phyloP scores from a whole-genome alignment of 2,329 filamentous ascomycete species.

The Pyricularia pennisetigena region DNA sequence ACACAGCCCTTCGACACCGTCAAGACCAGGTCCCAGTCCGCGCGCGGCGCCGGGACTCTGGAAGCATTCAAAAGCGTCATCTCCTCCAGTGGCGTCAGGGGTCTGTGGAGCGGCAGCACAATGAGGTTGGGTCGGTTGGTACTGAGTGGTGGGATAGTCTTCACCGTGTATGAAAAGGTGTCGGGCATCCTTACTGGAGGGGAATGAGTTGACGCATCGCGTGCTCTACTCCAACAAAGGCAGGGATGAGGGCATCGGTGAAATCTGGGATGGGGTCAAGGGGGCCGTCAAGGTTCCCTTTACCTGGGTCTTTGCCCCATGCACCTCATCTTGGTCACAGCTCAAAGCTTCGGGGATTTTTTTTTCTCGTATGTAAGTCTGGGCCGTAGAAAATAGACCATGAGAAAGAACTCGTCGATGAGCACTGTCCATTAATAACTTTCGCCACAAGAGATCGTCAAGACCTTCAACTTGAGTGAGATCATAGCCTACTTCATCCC shows the following conservation, averaged over 20 bases:
- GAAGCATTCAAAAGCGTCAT: slow-evolving; percentile 47
- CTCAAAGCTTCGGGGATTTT: slow-evolving; percentile 1
- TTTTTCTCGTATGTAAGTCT: background rate
- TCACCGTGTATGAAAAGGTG: slow-evolving; percentile 51
- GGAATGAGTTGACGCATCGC: background rate
- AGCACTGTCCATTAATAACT: background rate
- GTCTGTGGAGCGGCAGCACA: slow-evolving; percentile 58
- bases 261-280: slow-evolving; percentile 1
- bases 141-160: slow-evolving; percentile 57
- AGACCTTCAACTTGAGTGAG: slow-evolving; percentile 1
- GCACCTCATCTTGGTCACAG: background rate
- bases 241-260: slow-evolving; percentile 1
- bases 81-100: slow-evolving; percentile 45
- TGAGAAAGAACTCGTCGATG: no score
- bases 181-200: background rate
- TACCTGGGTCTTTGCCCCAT: slow-evolving; percentile 1
- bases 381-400: background rate
- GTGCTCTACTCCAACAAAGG: slow-evolving; percentile 1
- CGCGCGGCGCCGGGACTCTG: slow-evolving; percentile 42
- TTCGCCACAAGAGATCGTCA: background rate
- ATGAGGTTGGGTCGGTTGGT: slow-evolving; percentile 57
- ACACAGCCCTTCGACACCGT: slow-evolving; percentile 55
- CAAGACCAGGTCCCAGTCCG: slow-evolving; percentile 54
- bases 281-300: slow-evolving; percentile 1
- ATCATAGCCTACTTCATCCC: background rate